These are phyloP conservation scores for Pleurotus ostreatus DNA, from an alignment of 768 basidiomycete genomes.

Conservation along the genomic window DNA sequence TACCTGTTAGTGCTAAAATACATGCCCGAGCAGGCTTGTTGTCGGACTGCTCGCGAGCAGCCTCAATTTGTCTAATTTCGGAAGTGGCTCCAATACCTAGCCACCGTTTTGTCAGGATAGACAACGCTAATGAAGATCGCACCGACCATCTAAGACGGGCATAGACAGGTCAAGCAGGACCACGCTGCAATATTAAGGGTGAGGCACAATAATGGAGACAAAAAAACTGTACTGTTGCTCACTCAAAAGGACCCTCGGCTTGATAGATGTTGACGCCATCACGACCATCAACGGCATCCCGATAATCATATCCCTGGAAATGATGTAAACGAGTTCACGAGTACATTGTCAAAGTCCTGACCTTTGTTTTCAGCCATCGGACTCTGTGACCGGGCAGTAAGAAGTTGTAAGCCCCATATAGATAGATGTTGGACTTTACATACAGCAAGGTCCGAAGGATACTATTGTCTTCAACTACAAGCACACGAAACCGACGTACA, in stretches of 20 bases:
- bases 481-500: conserved; percentile 52
- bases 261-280: conserved; percentile 78
- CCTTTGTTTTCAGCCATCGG: conserved; percentile 69
- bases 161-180: conserved; percentile 89
- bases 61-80: conserved; percentile 77
- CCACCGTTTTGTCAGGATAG: too few species aligned
- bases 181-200: conserved; percentile 43
- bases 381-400: conserved; percentile 25
- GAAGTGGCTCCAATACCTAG: conserved; percentile 81
- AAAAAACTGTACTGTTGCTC: conserved; percentile 34
- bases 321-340: conserved; percentile 15
- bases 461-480: conserved; percentile 89
- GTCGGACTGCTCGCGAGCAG: conserved; percentile 26
- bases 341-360: conserved; percentile 10
- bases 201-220: neutral
- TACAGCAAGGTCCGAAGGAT: conserved; percentile 82
- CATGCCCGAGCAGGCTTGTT: conserved; percentile 27
- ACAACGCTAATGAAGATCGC: neutral
- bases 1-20: conserved; percentile 88
- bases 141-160: conserved; percentile 85
- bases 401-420: conserved; percentile 7
- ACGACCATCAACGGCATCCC: conserved; percentile 80
- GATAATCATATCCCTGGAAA: conserved; percentile 62
- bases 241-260: conserved; percentile 83
- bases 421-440: conserved; percentile 25